Evolutionary conservation across 768 basidiomycete genomes (phyloP), one percentile per base, ranked within the genome.

Genomic region (Leccinum incarnatum): DNA sequence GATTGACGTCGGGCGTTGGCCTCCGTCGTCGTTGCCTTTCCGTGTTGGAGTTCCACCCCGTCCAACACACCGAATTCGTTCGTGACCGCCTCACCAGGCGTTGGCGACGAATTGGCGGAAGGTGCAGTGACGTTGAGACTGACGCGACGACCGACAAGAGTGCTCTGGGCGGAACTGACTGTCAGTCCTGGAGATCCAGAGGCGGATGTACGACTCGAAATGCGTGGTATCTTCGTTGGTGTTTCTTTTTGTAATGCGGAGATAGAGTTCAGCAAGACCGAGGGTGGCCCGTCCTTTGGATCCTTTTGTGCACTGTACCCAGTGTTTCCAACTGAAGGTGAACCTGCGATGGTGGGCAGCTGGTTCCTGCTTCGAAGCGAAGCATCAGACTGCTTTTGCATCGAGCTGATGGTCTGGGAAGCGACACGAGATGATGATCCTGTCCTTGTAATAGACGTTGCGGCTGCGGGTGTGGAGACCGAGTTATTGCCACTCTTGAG

Each of bases 171-270:
- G n/a, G 78, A 77, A 64, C 86, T 86, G 55, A 84, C 71, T 47
- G 88, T 81, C 57, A 86, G 71, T 46, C 88, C 81, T 14, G 92
- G 92, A 7, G 91, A 91, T 50, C 83, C 81, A 54, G 81, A 82
- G 10, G 88, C 84, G 5, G 92, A 90, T 2, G 88, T 86, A 34
- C 88, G 83, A 67, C 91, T 91, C n/a, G 91, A 89, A 42, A 95
- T 94, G 25, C 93, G 89, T 50, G 93, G 93, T 66, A 95, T 95
- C 77, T 93, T 95, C 19, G 93, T 95, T 3, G 93, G 93, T 0
- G 93, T 93, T 69, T 93, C 92, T 74, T 93, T 93, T 5, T 82
- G 71, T 56, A 86, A 73, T 10, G 78, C 75, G 29, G 80, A 77
- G 3, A 77, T 66, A 15, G 83, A 77, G 63, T 86, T 88, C 56